Conservation (phyloP, 140 eudicot genomes). For the Erigeron philadelphicus region DNA sequence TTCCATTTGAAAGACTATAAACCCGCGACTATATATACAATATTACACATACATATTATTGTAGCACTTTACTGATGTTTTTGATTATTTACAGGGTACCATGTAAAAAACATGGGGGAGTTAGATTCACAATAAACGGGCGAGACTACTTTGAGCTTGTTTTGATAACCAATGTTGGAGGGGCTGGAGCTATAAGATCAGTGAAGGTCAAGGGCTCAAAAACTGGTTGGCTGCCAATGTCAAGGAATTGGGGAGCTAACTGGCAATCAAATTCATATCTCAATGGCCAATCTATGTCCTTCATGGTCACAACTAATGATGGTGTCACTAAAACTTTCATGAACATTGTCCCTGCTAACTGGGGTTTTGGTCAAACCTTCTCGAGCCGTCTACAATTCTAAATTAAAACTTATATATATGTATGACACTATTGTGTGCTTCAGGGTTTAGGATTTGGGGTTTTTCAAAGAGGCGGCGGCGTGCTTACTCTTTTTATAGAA, state of each 20-base stretch:
- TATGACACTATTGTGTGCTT: conserved; percentile 29
- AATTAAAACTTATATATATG: background rate
- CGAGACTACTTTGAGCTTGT: conserved; percentile 88
- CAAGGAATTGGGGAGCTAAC: conserved; percentile 92
- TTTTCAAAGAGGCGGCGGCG: conserved; percentile 60
- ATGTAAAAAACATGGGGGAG: conserved; percentile 83
- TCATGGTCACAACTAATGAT: conserved; percentile 69
- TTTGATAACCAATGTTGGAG: conserved; percentile 63
- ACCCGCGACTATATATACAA: no score
- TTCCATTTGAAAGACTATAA: background rate
- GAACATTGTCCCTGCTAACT: conserved; percentile 54
- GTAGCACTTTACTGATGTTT: background rate
- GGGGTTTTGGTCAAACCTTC: conserved; percentile 84
- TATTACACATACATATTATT: background rate
- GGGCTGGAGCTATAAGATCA: conserved; percentile 67
- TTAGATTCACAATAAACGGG: conserved; percentile 79
- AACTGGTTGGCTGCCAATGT: conserved; percentile 64
- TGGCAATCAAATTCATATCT: conserved; percentile 79
- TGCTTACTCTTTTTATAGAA: conserved; percentile 56
- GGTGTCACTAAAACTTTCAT: conserved; percentile 57
- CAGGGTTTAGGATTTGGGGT: conserved; percentile 28
- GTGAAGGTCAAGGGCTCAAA: conserved; percentile 67
- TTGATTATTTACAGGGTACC: conserved; percentile 58
- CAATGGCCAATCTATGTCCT: conserved; percentile 74
- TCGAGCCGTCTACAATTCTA: conserved; percentile 54